phyloP scores from a whole-genome alignment of 2,329 filamentous ascomycete species.

The Penicillium brevicompactum region DNA sequence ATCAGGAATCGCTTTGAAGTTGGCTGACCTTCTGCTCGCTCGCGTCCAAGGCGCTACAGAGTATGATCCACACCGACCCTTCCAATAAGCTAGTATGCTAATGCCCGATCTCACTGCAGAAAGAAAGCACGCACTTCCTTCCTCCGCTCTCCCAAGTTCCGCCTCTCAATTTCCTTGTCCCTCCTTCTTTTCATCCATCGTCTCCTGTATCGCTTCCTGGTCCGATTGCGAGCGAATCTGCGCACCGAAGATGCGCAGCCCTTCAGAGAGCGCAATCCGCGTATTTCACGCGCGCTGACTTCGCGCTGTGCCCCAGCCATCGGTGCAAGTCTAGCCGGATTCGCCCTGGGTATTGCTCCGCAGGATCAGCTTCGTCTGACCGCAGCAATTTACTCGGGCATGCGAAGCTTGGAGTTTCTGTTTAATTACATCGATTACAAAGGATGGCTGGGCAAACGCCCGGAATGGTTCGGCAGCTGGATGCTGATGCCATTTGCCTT shows the following conservation, averaged over 20 bases:
- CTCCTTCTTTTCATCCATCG: slow-evolving; percentile 86
- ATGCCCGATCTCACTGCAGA: slow-evolving; percentile 21
- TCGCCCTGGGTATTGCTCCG: slow-evolving; percentile 77
- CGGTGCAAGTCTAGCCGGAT: slow-evolving; percentile 84
- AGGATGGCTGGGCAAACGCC: slow-evolving; percentile 67
- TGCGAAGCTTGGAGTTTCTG: slow-evolving; percentile 78
- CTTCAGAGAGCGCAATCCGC: slow-evolving; percentile 81
- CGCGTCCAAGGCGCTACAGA: slow-evolving; percentile 27
- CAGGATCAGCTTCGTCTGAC: slow-evolving; percentile 73
- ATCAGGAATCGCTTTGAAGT: slow-evolving; percentile 65
- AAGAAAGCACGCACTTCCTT: slow-evolving; percentile 43
- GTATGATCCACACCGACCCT: slow-evolving; percentile 17
- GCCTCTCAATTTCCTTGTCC: slow-evolving; percentile 80
- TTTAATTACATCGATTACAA: slow-evolving; percentile 83
- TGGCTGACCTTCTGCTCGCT: slow-evolving; percentile 56
- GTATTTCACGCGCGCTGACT: slow-evolving; percentile 72
- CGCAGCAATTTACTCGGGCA: slow-evolving; percentile 78
- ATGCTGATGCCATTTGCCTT: slow-evolving; percentile 74
- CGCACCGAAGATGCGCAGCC: slow-evolving; percentile 77
- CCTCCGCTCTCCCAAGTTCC: slow-evolving; percentile 65
- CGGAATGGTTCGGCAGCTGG: slow-evolving; percentile 86
- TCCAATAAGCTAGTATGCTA: background rate
- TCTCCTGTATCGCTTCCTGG: slow-evolving; percentile 86
- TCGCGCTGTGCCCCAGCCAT: slow-evolving; percentile 83
- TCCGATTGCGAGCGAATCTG: slow-evolving; percentile 74